A percentile compares a stretch with the other conserved stretches of the same genome.
Conservation (phyloP, 2,329 filamentous ascomycete species). For the Fusarium siculi region DNA sequence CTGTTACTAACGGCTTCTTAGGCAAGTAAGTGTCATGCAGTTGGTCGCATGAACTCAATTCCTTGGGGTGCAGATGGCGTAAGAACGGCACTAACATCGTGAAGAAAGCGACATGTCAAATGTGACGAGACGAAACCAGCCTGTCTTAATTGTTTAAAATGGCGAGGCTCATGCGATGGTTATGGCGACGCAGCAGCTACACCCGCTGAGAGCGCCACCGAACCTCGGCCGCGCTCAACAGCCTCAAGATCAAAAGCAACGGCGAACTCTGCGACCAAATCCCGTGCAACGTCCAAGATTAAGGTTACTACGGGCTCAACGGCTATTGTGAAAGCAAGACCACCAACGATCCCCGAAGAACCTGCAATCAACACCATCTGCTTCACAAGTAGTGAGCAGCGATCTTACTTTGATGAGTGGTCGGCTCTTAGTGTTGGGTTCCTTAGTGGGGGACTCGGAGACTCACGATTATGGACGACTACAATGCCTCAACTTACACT, state of each 20-base stretch:
- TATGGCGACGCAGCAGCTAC: conserved; percentile 42
- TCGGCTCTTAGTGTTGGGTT: conserved; percentile 49
- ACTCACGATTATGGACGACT: conserved; percentile 51
- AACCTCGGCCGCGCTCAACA: conserved; percentile 14
- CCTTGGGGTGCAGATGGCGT: background rate
- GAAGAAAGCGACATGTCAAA: conserved; percentile 55
- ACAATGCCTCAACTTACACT: conserved; percentile 55
- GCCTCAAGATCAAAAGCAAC: conserved; percentile 13
- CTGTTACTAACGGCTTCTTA: conserved; percentile 26
- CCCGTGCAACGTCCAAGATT: conserved; percentile 21
- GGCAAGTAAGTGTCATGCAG: conserved; percentile 48
- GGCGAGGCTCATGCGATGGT: conserved; percentile 53
- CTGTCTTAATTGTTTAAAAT: conserved; percentile 55
- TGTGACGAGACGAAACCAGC: conserved; percentile 55
- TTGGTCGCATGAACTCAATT: background rate
- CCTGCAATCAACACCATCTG: conserved; percentile 49
- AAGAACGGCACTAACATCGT: conserved; percentile 21
- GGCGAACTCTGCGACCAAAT: conserved; percentile 2
- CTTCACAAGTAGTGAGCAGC: conserved; percentile 50
- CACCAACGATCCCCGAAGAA: conserved; percentile 47
- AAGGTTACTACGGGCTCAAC: conserved; percentile 30
- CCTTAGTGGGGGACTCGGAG: conserved; percentile 49
- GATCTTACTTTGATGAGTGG: conserved; percentile 54
- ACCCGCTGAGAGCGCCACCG: conserved; percentile 6
- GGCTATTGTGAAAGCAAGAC: conserved; percentile 46